Evolutionary conservation across 2,329 filamentous ascomycete species (phyloP).

Genomic region (Fusarium neocosmosporiellum): DNA sequence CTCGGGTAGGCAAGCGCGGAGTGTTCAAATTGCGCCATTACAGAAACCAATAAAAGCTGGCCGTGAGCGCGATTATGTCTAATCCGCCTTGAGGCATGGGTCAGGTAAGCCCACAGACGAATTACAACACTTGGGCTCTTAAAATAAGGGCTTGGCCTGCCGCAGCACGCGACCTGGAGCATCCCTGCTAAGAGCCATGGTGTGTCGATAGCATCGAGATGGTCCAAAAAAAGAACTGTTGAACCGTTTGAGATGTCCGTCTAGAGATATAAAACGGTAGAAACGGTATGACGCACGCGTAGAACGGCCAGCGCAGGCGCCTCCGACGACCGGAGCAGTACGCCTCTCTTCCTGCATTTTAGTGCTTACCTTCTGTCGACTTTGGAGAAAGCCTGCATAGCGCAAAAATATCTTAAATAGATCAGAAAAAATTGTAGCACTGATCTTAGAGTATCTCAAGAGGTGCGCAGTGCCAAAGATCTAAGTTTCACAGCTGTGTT

Average conservation of each 20-base stretch:
- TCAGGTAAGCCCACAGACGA: neutral
- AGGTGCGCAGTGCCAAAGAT: neutral
- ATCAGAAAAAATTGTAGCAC: neutral
- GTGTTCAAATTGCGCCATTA: neutral
- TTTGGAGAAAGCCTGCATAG: neutral
- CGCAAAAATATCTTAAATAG: neutral
- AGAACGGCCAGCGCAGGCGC: neutral
- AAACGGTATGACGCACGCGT: neutral
- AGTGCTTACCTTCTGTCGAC: neutral
- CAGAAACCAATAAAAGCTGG: neutral
- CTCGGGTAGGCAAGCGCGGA: neutral
- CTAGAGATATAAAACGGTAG: neutral
- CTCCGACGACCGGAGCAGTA: neutral
- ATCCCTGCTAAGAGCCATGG: neutral
- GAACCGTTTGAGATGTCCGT: neutral
- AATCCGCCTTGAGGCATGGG: neutral
- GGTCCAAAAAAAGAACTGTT: neutral
- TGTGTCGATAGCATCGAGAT: neutral
- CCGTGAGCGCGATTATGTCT: neutral
- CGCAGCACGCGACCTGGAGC: neutral
- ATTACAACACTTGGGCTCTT: neutral
- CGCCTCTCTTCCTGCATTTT: neutral
- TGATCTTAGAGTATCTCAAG: neutral
- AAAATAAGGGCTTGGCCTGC: neutral
- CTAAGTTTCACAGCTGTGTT: neutral